Evolutionary conservation across 1,139 yeast species (phyloP).

Genomic region (Kluyveromyces sp.): DNA sequence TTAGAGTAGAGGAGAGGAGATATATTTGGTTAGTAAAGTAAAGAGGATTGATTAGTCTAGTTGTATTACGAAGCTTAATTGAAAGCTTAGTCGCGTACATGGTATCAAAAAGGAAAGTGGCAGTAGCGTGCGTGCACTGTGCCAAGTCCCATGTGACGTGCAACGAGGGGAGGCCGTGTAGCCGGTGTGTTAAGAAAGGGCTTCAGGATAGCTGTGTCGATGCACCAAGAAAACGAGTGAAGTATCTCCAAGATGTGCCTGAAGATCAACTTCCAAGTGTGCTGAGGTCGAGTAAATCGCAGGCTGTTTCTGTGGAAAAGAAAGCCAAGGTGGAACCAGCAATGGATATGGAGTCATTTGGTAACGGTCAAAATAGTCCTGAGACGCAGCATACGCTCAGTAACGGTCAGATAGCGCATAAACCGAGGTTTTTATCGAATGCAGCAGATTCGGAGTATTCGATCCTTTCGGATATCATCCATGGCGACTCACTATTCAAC

Average conservation of each 20-base stretch:
- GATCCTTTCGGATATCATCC: slow-evolving; percentile 65
- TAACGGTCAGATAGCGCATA: slow-evolving; percentile 18
- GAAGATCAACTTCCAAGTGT: slow-evolving; percentile 18
- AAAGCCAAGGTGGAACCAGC: not conserved
- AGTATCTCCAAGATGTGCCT: slow-evolving; percentile 61
- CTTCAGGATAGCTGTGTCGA: slow-evolving; percentile 71
- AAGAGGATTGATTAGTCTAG: too few relatives aligned
- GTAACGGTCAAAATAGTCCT: not conserved
- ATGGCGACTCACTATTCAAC: slow-evolving; percentile 35
- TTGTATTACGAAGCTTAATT: too few relatives aligned
- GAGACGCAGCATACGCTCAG: slow-evolving; percentile 13
- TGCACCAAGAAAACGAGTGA: slow-evolving; percentile 82
- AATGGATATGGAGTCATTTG: not conserved
- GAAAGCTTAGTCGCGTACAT: not conserved
- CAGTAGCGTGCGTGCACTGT: slow-evolving; percentile 81
- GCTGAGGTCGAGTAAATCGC: slow-evolving; percentile 5
- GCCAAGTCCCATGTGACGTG: slow-evolving; percentile 85
- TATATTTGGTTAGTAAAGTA: too few relatives aligned
- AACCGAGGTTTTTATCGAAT: slow-evolving; percentile 46
- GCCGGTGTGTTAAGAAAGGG: slow-evolving; percentile 65
- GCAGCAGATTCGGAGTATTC: slow-evolving; percentile 80
- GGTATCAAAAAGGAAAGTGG: slow-evolving; percentile 45
- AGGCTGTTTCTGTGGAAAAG: not conserved
- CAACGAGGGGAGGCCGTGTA: slow-evolving; percentile 75
- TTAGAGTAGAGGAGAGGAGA: too few relatives aligned